Evolutionary conservation across 179 eudicot species (phyloP), one percentile per base, ranked within the genome.

Genomic region (Heliamphora pulchella): DNA sequence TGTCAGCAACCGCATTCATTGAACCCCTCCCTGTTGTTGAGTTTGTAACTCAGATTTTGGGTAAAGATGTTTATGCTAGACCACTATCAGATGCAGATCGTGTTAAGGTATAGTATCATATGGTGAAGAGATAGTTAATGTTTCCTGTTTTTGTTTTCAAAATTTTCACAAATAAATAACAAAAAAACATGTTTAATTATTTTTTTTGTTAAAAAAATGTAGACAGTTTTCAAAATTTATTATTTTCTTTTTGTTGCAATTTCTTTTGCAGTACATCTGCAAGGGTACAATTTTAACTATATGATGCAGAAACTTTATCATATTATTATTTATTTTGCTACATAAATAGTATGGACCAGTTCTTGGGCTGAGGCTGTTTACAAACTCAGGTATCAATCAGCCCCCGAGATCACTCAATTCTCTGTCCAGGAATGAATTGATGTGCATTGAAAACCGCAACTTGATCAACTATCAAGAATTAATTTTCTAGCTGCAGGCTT

Each of bases 11-110:
- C 55, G 94, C 97, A 17, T 92, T 92, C 81, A 91, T 92, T 71
- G 97, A 92, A 81, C 94, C 97, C 22, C 94, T 89, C 31, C 97
- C 92, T 3, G 94, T 91, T 48, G 78, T 91, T 57, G 97, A 91
- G 74, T 92, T 88, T 85, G 94, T 87, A 8, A 88, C 94, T 80
- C 91, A 91, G 86, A 73, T 91, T 70, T 79, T 92, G 87, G 91
- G 90, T 51, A 91, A 89, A 80, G 92, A 92, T 85, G 93, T 92
- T 15, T 89, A 85, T 41, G 84, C 87, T 22, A 90, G 91, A 62
- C 93, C 90, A 69, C 77, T 92, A 64, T 92, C 94, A 50, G 97
- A 92, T 89, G 91, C 92, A 50, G 97, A 92, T 84, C 86, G 93
- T 64, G 87, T 92, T 3, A 92, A 92, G 97, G 97, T 92, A 81